phyloP scores from a whole-genome alignment of 495 filamentous ascomycete genomes.

The Tuber indicum region DNA sequence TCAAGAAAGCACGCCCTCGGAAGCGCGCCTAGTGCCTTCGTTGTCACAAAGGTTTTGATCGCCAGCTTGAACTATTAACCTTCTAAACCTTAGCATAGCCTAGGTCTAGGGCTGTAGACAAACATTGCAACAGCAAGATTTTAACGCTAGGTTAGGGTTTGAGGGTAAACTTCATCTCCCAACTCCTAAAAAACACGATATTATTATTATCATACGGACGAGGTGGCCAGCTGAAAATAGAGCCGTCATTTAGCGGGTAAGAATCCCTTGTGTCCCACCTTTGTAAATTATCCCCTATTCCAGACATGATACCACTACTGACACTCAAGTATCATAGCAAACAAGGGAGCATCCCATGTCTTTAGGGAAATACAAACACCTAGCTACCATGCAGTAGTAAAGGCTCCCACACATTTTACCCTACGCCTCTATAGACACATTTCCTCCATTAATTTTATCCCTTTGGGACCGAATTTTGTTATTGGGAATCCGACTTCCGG shows the following conservation, averaged over 20 bases:
- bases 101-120: background rate
- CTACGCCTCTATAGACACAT: background rate
- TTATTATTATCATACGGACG: background rate
- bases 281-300: background rate
- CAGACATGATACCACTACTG: background rate
- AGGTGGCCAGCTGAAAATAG: background rate
- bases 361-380: background rate
- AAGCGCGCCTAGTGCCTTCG: background rate
- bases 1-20: background rate
- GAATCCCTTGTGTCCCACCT: background rate
- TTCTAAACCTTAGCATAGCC: background rate
- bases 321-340: background rate
- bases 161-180: background rate
- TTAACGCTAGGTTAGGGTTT: background rate
- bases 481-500: background rate
- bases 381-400: background rate
- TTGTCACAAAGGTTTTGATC: background rate
- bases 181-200: background rate
- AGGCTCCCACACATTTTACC: background rate
- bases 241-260: background rate
- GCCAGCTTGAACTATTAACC: background rate
- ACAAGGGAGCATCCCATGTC: background rate
- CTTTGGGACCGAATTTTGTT: background rate
- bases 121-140: background rate
- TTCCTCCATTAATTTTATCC: background rate